Base-by-base conservation (phyloP, 495 filamentous ascomycete species). In the Aspergillus indologenus region DNA sequence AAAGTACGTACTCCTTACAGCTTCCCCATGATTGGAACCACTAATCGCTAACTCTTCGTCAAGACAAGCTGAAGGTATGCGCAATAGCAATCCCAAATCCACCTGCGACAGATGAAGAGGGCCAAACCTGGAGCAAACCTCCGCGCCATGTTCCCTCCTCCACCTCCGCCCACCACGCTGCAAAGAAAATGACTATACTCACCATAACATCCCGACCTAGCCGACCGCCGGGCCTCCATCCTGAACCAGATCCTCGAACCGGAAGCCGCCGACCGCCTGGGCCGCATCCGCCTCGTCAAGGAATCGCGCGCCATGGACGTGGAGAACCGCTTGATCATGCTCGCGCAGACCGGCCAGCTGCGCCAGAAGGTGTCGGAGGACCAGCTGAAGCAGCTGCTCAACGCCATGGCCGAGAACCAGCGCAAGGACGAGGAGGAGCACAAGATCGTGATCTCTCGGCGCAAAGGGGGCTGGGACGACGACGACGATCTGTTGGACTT, bases 201-300 rank as follows among this genome's bases (percentile, higher is more conserved):
- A n/a, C n/a, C n/a, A n/a, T n/a, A n/a, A n/a, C n/a, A n/a, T n/a
- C n/a, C n/a, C n/a, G n/a, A n/a, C n/a, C n/a, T 51, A 77, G 70
- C 68, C 43, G 76, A 81, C 46, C 72, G 68, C 24, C 90, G 93
- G 57, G 75, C 87, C 69, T 79, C 86, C 26, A 89, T 96, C 63
- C 85, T 98, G 54, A 82, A 80, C 63, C 94, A 98, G 69, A 96
- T 98, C 81, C 90, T 98, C 55, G 85, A 90, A 59, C 93, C 95
- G 67, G 91, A 91, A 67, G 95, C 94, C 20, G 89, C 90, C 54
- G 94, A 98, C 75, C 89, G 94, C 17, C 81, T 98, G 11, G 91
- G 90, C 48, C 89, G 95, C 58, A 98, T 98, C 75, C 89, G 92
- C 15, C 85, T 98, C 56, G 94, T 98, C 57, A 98, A 97, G 74